phyloP scores from a whole-genome alignment of 1,284 basidiomycete genomes.

The Macrocystidia cucumis region DNA sequence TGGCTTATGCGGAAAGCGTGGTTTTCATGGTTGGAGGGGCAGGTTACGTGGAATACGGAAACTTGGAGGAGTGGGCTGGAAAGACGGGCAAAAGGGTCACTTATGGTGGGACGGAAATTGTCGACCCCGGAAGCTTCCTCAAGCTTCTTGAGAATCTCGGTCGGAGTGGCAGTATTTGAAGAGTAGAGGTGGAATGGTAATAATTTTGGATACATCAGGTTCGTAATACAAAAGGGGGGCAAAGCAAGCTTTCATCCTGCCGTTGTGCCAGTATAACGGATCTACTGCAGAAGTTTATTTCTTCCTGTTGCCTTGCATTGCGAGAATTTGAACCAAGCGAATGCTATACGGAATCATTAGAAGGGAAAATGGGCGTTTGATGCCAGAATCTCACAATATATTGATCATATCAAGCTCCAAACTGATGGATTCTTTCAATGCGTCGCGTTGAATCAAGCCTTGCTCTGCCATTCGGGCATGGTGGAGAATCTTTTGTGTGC shows the following conservation, averaged over 20 bases:
- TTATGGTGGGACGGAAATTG: conserved; percentile 94
- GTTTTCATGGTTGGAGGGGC: conserved; percentile 97
- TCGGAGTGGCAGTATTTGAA: conserved; percentile 21
- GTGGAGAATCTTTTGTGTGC: conserved; percentile 76
- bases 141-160: conserved; percentile 59
- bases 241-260: no score
- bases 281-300: conserved; percentile 13
- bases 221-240: no score
- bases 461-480: conserved; percentile 70
- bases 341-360: conserved; percentile 36
- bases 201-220: no score
- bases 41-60: conserved; percentile 96
- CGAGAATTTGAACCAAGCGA: conserved; percentile 79
- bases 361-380: conserved; percentile 6
- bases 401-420: conserved; percentile 87
- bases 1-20: conserved; percentile 85
- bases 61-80: conserved; percentile 86
- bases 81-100: conserved; percentile 80
- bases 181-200: no score
- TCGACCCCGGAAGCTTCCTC: conserved; percentile 86
- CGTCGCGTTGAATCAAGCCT: conserved; percentile 64
- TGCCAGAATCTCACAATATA: conserved; percentile 57
- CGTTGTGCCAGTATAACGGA: no score
- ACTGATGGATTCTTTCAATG: conserved; percentile 72
- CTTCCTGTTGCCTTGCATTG: conserved; percentile 50